Evolutionary conservation across 306 rosid genomes (phyloP).

Genomic region (Pyrus communis): DNA sequence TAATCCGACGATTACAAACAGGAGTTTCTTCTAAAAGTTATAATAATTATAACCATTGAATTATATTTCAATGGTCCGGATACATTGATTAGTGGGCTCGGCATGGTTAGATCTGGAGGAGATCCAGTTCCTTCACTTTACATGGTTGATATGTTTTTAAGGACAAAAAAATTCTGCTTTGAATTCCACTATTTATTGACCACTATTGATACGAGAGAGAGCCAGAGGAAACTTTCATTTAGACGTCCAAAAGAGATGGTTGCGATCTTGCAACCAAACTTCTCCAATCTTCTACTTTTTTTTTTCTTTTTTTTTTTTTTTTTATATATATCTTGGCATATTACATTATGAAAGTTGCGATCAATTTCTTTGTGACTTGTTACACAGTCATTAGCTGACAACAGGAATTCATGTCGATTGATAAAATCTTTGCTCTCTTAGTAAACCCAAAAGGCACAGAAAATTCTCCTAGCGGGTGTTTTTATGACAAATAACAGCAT

Average conservation of each 20-base stretch:
- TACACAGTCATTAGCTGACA: constrained; percentile 21
- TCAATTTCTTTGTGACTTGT: constrained; percentile 14
- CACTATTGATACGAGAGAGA: constrained; percentile 4
- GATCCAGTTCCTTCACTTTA: neutral
- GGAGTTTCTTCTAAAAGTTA: too few relatives aligned
- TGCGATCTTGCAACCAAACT: constrained; percentile 5
- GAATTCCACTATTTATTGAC: constrained; percentile 6
- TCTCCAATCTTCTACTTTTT: neutral
- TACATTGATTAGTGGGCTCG: too few relatives aligned
- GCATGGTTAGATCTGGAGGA: too few relatives aligned
- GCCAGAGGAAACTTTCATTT: constrained; percentile 22
- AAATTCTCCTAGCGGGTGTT: constrained; percentile 1
- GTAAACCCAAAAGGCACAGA: constrained; percentile 21
- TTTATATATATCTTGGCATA: neutral
- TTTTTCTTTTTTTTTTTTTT: too few relatives aligned
- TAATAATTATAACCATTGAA: too few relatives aligned
- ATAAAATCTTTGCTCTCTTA: constrained; percentile 9
- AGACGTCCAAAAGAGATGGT: constrained; percentile 3
- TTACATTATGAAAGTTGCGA: neutral
- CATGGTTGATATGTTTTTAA: constrained; percentile 2
- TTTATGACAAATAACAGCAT: too few relatives aligned
- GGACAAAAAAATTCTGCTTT: constrained; percentile 27
- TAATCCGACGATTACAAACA: rapidly evolving
- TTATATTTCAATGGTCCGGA: rapidly evolving
- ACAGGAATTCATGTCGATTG: constrained; percentile 18